These are phyloP conservation scores for Ephemerocybe angulata DNA, from an alignment of 768 basidiomycete species.

Conservation along the genomic window DNA sequence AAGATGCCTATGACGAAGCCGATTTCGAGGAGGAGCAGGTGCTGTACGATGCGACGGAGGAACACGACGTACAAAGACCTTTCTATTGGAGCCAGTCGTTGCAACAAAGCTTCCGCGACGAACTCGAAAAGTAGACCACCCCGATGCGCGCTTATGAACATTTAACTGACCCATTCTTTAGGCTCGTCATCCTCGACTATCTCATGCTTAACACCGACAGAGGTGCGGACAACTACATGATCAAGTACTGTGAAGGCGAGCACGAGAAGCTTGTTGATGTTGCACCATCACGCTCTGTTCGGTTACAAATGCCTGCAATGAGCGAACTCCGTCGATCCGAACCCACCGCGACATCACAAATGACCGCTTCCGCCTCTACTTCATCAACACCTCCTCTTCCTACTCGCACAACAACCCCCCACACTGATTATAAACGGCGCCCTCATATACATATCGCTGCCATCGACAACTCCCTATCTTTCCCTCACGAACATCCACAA, in stretches of 20 bases:
- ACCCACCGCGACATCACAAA: conserved; percentile 33
- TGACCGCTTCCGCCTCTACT: conserved; percentile 28
- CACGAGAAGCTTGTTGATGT: conserved; percentile 81
- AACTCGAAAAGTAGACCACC: conserved; percentile 73
- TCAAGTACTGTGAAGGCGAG: conserved; percentile 81
- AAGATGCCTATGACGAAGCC: conserved; percentile 64
- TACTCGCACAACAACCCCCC: conserved; percentile 32
- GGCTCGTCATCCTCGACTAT: conserved; percentile 85
- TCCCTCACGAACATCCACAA: conserved; percentile 86
- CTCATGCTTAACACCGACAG: conserved; percentile 92
- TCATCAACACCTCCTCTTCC: conserved; percentile 30
- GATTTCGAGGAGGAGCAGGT: conserved; percentile 74
- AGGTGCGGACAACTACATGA: conserved; percentile 88
- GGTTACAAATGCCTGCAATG: conserved; percentile 69
- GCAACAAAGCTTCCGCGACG: conserved; percentile 81
- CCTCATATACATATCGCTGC: conserved; percentile 91
- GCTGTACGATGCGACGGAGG: conserved; percentile 64
- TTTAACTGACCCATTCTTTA: conserved; percentile 21
- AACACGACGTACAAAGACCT: conserved; percentile 48
- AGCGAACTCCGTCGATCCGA: conserved; percentile 58
- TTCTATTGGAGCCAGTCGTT: conserved; percentile 82
- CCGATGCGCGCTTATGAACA: background rate
- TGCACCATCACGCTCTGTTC: conserved; percentile 67
- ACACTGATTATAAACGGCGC: conserved; percentile 50
- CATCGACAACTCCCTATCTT: conserved; percentile 90